Percentiles rank a stretch among this genome's conserved stretches.
Evolutionary conservation across 768 basidiomycete genomes (phyloP).

Genomic region (Mycena rosella): DNA sequence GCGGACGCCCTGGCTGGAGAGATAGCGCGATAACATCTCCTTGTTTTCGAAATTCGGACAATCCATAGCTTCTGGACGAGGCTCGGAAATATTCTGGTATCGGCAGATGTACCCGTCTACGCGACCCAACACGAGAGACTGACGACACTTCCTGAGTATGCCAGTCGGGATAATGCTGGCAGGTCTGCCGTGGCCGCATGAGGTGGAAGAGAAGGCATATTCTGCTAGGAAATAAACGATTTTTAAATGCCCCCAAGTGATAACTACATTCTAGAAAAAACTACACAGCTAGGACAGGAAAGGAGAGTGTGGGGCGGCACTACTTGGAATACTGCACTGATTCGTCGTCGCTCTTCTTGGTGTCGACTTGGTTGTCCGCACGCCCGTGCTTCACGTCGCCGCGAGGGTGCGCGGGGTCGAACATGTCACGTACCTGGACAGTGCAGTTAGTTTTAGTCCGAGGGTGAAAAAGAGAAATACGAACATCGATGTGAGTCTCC

Average conservation of each 20-base stretch:
- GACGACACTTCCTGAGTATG: slow-evolving; percentile 17
- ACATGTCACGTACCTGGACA: slow-evolving; percentile 30
- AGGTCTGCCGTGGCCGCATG: not conserved
- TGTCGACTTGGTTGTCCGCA: not conserved
- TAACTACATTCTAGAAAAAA: no score
- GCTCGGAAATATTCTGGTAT: no score
- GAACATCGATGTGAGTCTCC: slow-evolving; percentile 45
- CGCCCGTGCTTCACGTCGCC: slow-evolving; percentile 1
- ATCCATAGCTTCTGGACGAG: no score
- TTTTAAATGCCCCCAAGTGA: no score
- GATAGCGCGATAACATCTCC: not conserved
- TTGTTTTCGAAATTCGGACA: not conserved
- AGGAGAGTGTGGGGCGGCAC: no score
- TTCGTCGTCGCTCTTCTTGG: slow-evolving; percentile 26
- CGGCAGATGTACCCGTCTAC: not conserved
- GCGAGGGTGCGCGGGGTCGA: slow-evolving; percentile 8
- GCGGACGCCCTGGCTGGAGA: not conserved
- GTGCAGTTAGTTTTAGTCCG: not conserved
- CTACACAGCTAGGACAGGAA: no score
- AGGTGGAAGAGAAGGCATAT: not conserved
- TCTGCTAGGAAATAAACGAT: no score
- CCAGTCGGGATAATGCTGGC: not conserved
- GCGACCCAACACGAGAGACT: not conserved
- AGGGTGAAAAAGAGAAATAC: slow-evolving; percentile 15
- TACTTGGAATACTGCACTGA: slow-evolving; percentile 20